Evolutionary conservation across 2,329 filamentous ascomycete genomes (phyloP).

Genomic region (Aspergillus floridensis): DNA sequence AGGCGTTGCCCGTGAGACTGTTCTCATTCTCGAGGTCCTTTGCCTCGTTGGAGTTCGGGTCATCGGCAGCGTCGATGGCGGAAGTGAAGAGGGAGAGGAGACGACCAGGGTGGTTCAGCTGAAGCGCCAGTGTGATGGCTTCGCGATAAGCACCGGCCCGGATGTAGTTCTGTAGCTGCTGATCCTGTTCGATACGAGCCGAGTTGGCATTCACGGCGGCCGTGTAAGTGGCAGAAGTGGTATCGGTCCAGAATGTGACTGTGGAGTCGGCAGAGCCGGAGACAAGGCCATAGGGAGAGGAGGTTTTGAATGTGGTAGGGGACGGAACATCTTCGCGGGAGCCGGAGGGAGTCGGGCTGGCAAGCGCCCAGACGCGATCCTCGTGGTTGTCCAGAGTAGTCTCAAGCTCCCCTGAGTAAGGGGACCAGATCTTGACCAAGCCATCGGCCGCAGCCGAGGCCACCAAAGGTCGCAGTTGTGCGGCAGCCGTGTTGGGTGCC

Average conservation of each 20-base stretch:
- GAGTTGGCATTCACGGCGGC: slow-evolving; percentile 71
- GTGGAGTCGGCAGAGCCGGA: slow-evolving; percentile 92
- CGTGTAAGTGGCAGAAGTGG: slow-evolving; percentile 73
- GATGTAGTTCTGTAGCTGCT: slow-evolving; percentile 90
- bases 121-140: slow-evolving; percentile 85
- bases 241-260: slow-evolving; percentile 94
- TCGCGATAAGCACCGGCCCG: slow-evolving; percentile 83
- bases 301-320: slow-evolving; percentile 29
- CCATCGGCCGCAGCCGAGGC: slow-evolving; percentile 91
- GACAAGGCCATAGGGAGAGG: slow-evolving; percentile 66
- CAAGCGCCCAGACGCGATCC: slow-evolving; percentile 89
- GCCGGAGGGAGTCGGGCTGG: slow-evolving; percentile 56
- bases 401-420: slow-evolving; percentile 76
- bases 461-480: slow-evolving; percentile 47
- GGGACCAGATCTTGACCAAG: slow-evolving; percentile 94
- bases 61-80: slow-evolving; percentile 72
- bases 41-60: slow-evolving; percentile 40
- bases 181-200: slow-evolving; percentile 86
- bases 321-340: slow-evolving; percentile 31
- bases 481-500: slow-evolving; percentile 29
- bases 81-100: slow-evolving; percentile 79
- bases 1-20: slow-evolving; percentile 46
- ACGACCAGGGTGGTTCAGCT: slow-evolving; percentile 89
- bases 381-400: slow-evolving; percentile 95
- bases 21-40: slow-evolving; percentile 27